Base-by-base conservation (phyloP, 2,329 filamentous ascomycete species). In the Aspergillus melleus region DNA sequence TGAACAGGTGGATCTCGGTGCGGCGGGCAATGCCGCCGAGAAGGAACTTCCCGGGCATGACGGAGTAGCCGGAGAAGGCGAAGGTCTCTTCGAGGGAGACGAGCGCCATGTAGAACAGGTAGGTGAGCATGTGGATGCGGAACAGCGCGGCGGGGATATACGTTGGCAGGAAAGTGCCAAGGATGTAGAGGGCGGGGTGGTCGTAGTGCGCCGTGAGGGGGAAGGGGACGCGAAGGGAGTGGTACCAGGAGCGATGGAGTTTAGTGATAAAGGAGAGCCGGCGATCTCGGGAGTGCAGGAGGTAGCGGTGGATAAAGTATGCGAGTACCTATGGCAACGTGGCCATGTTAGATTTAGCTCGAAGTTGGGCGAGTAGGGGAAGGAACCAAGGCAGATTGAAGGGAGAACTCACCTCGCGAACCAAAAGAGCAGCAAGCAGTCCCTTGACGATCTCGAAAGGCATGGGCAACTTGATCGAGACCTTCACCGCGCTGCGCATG, bases 301-400 rank as follows among this genome's bases (percentile, higher is more conserved):
- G 60, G 69, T 84, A 84, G 54, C 90, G 87, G 76, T 96, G 92
- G 65, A 91, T 81, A 67, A 86, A 83, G 73, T 96, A 96, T 59
- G 66, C 61, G 4, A 74, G 51, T 32, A 72, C 59, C 73, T 76
- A 57, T 26, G 39, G 44, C 4, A 30, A 26, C 22, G 58, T 10
- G 26, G 44, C 12, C 14, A 39, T 36, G 54, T 65, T 50, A 52
- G 49, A 12, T 52, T 36, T 12, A 20, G n/a, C 11, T 32, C 12
- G 30, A 52, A 46, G 29, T 29, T 39, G 11, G n/a, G 20, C 14
- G 6, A 9, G 51, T 26, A 29, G 26, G 2, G 26, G 8, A 8
- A 9, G 26, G 2, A 8, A 29, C 9, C 3, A 29, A 29, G 26
- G 26, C 26, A 29, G 26, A 29, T 2, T 3, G 36, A 12, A 12